Conservation (phyloP, 176 grass and related monocot genomes). For the Microstegium vimineum region DNA sequence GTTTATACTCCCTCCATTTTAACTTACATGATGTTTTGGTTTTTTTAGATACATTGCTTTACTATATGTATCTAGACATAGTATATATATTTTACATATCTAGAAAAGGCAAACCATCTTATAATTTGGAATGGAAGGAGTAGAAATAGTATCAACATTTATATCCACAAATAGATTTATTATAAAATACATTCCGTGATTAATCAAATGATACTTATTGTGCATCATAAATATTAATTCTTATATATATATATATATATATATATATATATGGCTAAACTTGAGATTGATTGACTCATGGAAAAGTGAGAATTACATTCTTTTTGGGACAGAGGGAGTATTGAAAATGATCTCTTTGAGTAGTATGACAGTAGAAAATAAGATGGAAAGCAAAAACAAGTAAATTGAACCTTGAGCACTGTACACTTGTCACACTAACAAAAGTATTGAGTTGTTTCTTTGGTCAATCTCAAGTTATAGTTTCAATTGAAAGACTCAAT, state of each 20-base stretch:
- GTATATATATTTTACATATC: no score
- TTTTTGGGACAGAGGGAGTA: not conserved
- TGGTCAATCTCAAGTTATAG: not conserved
- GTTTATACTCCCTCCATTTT: not conserved
- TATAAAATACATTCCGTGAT: not conserved
- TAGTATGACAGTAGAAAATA: not conserved
- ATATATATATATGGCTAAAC: not conserved
- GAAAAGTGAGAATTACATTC: not conserved
- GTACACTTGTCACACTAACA: not conserved
- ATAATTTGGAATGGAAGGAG: no score
- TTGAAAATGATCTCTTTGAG: not conserved
- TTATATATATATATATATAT: no score
- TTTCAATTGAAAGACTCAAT: not conserved
- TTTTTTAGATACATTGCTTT: not conserved
- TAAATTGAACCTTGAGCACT: not conserved
- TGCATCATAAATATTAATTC: not conserved
- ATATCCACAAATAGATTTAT: not conserved
- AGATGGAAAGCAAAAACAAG: constrained; percentile 1
- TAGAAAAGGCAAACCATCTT: no score
- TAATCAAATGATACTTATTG: not conserved
- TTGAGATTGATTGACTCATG: not conserved
- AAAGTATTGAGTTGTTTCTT: not conserved
- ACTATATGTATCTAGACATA: no score
- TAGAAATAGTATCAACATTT: no score
- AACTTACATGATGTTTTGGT: not conserved